A percentile compares a stretch with the other conserved stretches of the same genome.
Conservation (phyloP, 768 basidiomycete genomes). For the Termitomyces sp. region DNA sequence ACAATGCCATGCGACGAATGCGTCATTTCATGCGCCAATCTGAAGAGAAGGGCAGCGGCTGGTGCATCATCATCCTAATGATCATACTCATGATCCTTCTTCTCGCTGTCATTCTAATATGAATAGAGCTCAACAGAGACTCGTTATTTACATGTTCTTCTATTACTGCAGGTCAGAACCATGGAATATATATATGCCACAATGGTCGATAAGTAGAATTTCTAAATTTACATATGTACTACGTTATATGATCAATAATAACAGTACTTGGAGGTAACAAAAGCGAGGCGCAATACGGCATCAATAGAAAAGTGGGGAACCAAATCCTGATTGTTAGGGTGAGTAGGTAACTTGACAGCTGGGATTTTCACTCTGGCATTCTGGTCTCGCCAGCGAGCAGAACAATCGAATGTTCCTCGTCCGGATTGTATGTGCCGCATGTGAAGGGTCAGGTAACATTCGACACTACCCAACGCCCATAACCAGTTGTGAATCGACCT, state of each 20-base stretch:
- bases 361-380: no score
- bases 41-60: constrained; percentile 87
- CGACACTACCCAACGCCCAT: no score
- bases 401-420: no score
- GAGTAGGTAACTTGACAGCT: no score
- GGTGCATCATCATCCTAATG: constrained; percentile 85
- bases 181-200: background rate
- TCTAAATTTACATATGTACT: background rate
- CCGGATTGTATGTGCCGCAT: no score
- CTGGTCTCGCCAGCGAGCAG: no score
- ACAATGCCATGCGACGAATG: constrained; percentile 63
- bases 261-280: background rate
- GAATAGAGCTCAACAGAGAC: constrained; percentile 2
- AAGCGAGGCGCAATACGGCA: background rate
- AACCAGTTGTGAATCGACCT: no score
- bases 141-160: background rate
- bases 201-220: background rate
- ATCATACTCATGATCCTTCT: constrained; percentile 75
- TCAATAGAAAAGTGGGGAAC: no score
- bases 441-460: no score
- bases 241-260: background rate
- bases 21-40: constrained; percentile 81
- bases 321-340: no score
- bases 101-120: constrained; percentile 76
- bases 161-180: constrained; percentile 2